Conservation (phyloP, 2,329 filamentous ascomycete genomes). For the Cytospora schulzeri region DNA sequence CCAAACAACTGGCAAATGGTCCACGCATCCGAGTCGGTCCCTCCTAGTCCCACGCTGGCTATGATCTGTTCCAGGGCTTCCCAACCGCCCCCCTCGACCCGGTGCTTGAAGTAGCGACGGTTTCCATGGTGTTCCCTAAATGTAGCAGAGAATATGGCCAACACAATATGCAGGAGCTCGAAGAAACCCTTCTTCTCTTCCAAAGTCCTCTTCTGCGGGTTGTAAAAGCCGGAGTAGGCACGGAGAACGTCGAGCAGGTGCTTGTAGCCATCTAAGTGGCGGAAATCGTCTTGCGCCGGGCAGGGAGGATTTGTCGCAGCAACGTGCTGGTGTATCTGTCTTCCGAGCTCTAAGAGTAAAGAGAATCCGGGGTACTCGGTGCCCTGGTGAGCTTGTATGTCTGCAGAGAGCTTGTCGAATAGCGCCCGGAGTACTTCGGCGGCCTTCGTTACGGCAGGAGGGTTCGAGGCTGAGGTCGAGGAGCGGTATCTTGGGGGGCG, state of each 20-base stretch:
- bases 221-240: constrained; percentile 74
- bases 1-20: constrained; percentile 76
- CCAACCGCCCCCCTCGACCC: constrained; percentile 79
- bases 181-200: constrained; percentile 68
- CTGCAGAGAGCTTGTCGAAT: constrained; percentile 50
- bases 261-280: constrained; percentile 78
- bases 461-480: constrained; percentile 62
- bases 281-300: constrained; percentile 75
- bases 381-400: constrained; percentile 36
- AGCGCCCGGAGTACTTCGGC: constrained; percentile 60
- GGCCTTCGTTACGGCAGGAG: constrained; percentile 59
- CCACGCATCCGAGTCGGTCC: constrained; percentile 68
- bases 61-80: constrained; percentile 72
- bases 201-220: constrained; percentile 62
- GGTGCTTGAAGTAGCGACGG: constrained; percentile 78
- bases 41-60: constrained; percentile 66
- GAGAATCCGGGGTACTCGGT: constrained; percentile 52
- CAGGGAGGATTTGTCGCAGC: constrained; percentile 49
- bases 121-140: constrained; percentile 84
- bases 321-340: constrained; percentile 67
- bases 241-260: constrained; percentile 69
- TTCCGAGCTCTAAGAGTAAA: constrained; percentile 57
- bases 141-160: constrained; percentile 73
- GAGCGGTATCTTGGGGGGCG: constrained; percentile 62
- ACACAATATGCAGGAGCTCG: constrained; percentile 68